Base-by-base conservation (phyloP, 164 flowering plant genomes). In the Sedum album region DNA sequence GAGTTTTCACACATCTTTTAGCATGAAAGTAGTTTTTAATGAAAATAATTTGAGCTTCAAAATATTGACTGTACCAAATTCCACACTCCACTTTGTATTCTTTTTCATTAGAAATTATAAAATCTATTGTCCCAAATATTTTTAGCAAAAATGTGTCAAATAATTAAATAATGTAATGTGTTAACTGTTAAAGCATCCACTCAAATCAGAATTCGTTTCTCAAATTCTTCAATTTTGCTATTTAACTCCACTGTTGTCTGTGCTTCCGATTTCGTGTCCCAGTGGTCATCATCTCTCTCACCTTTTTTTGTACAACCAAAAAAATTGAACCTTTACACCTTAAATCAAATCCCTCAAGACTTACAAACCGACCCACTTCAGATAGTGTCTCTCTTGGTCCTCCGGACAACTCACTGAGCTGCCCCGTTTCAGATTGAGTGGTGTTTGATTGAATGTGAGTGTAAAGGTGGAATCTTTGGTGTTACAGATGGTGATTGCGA, bases 321-420 rank as follows among this genome's bases (percentile, higher is more conserved):
- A 55, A 41, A 48, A 48, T 23, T 51, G 57, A 51, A 51, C 6
- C 57, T 51, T 51, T 51, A 51, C 57, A 23, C 57, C 57, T 51
- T 6, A 51, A 51, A 51, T 51, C 21, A 51, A 51, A n/a, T 6
- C 46, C 61, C 20, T 25, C 9, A 10, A 6, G 23, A 21, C 8
- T 20, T 4, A 48, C 23, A 41, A 41, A 48, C 10, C 60, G 11
- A 53, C 60, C 60, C 28, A 53, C 25, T 53, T 53, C 28, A 21
- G 14, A 23, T 23, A 53, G 30, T 25, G 11, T 26, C 61, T 26
- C 31, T 3, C 31, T 55, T 25, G 31, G 31, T 55, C 61, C 31
- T 55, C 31, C 61, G 61, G 31, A 17, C 28, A 55, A 55, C 31
- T 25, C 31, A 21, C 26, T n/a, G 28, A 53, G 30, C 28, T 23